A percentile compares a stretch with the other conserved stretches of the same genome.
Evolutionary conservation across 345 rosid species (phyloP).

Genomic region (Lumnitzera littorea): DNA sequence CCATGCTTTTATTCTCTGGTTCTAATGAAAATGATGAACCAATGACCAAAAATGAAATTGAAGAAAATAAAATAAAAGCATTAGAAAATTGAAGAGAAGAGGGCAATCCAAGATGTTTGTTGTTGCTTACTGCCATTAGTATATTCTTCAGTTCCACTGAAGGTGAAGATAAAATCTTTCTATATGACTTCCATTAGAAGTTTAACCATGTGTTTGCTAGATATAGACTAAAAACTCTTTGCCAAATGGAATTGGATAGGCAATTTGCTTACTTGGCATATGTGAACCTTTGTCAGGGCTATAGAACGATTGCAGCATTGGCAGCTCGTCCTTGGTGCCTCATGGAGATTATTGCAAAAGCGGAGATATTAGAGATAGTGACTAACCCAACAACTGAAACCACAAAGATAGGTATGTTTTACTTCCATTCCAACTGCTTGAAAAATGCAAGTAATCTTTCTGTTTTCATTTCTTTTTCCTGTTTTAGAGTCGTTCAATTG

Average conservation of each 20-base stretch:
- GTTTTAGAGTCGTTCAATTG: neutral
- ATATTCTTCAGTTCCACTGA: too few relatives aligned
- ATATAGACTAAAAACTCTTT: too few relatives aligned
- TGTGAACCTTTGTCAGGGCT: conserved; percentile 44
- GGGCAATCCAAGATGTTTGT: too few relatives aligned
- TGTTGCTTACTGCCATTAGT: too few relatives aligned
- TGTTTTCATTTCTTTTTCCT: neutral
- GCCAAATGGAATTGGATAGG: neutral
- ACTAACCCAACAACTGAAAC: conserved; percentile 62
- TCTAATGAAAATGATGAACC: too few relatives aligned
- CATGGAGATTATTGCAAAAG: conserved; percentile 69
- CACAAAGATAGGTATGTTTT: conserved; percentile 58
- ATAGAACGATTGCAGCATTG: conserved; percentile 65
- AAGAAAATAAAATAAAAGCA: too few relatives aligned
- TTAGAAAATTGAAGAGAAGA: too few relatives aligned
- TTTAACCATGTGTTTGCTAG: neutral
- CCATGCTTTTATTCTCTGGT: too few relatives aligned
- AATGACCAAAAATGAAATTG: too few relatives aligned
- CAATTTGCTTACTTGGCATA: conserved; percentile 5
- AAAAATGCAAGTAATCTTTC: neutral
- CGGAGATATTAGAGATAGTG: conserved; percentile 54
- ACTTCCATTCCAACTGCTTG: neutral
- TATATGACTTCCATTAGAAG: neutral
- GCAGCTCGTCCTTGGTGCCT: conserved; percentile 83
- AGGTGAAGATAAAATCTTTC: too few relatives aligned